A percentile compares a stretch with the other conserved stretches of the same genome.
These are phyloP conservation scores for Eleusine indica DNA, from an alignment of 176 grass and related monocot species.

Conservation along the genomic window DNA sequence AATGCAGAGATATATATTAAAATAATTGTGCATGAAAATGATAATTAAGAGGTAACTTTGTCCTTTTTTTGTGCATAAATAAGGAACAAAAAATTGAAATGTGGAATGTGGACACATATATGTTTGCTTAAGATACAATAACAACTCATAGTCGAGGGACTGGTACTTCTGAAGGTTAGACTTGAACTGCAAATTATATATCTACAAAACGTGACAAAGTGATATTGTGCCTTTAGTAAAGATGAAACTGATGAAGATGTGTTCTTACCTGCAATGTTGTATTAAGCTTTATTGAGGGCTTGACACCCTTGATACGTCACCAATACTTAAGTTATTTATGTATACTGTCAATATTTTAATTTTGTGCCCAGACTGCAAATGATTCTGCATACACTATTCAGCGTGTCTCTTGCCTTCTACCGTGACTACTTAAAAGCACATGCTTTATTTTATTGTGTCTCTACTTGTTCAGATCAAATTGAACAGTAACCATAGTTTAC, in stretches of 20 bases:
- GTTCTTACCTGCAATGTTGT: neutral
- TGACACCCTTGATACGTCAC: neutral
- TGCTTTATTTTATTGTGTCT: conserved; percentile 29
- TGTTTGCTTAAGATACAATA: conserved; percentile 2
- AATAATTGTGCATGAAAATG: neutral
- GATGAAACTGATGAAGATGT: neutral
- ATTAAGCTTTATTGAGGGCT: neutral
- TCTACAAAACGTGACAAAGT: neutral
- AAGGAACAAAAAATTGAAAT: neutral
- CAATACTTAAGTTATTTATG: conserved; percentile 14
- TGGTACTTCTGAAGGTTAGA: neutral
- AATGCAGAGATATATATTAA: neutral
- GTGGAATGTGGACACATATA: neutral
- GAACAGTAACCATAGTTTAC: conserved; percentile 33
- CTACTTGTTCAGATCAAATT: conserved; percentile 20
- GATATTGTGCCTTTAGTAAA: conserved; percentile 8
- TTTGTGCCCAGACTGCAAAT: neutral
- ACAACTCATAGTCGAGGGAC: neutral
- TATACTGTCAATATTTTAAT: neutral
- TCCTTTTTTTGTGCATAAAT: neutral
- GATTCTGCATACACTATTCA: conserved; percentile 9
- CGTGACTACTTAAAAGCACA: neutral
- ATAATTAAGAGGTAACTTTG: neutral
- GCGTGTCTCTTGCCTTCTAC: conserved; percentile 19
- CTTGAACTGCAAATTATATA: conserved; percentile 1